Evolutionary conservation across 768 basidiomycete species (phyloP), one percentile per base, ranked within the genome.

Genomic region (Peribolospora kevripleyi): DNA sequence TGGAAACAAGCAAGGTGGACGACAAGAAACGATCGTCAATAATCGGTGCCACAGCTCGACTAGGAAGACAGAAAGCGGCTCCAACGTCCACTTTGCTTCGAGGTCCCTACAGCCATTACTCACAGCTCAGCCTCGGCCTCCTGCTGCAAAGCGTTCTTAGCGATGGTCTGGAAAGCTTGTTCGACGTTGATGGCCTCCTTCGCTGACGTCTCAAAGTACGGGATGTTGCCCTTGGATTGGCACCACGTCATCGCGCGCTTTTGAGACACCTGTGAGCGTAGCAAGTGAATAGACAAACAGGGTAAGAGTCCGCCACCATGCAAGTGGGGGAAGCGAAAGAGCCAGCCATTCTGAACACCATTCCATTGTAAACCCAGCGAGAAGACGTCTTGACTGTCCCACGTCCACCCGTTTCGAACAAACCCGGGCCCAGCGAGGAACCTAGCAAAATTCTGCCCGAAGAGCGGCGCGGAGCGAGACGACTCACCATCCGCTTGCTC

Each of bases 161-260:
- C 91, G 55, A 97, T 90, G 2, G 90, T 93, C 69, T 93, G 90
- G 79, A 98, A 98, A 3, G 91, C 93, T 68, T 97, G 91, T 68
- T 98, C 93, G 54, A 98, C 93, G 64, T 98, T 98, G 74, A 97
- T 95, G 8, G 93, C 91, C 70, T 98, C 93, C 71, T 98, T 98
- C 46, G 93, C 93, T 7, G 93, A 98, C 5, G 93, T 97, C 73
- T 98, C 93, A 67, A 97, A 98, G 71, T 97, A 98, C 39, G 93
- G 93, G 60, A 98, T 95, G 70, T 97, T 97, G 66, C 91, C 91
- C 72, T 97, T 97, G 56, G 90, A 82, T 64, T 97, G 90, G 68
- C 93, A 98, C 93, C 93, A 98, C 4, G 91, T 86, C 88, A 97
- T 95, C 13, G 93, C 91, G 47, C 91, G 83, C 68, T 98, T 98